Evolutionary conservation across 179 eudicot species (phyloP), one percentile per base, ranked within the genome.

Genomic region (Corrigiola litoralis): DNA sequence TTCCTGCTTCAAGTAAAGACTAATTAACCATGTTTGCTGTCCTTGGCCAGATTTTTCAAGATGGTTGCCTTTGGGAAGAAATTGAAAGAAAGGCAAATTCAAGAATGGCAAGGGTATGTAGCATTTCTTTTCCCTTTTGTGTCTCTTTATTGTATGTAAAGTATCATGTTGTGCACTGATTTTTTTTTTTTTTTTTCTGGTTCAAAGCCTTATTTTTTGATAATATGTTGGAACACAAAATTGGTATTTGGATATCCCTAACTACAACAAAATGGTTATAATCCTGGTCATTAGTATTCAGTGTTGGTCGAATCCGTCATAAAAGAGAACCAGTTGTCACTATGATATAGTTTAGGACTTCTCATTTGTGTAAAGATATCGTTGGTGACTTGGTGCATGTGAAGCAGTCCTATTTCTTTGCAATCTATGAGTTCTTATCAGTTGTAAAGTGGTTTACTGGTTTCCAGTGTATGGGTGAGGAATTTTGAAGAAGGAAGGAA

Each of bases 61-160:
- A 88, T 88, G 95, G 95, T 88, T 73, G 86, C 82, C 20, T 88
- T 88, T 72, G 95, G 92, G 69, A 88, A 88, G 37, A 84, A 83
- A 84, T 56, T 88, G 82, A 85, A 83, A 81, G 89, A 88, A 49
- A 80, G 85, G 73, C 91, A 84, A 65, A 67, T 88, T 47, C 76
- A 83, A 77, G 91, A 84, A 88, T 88, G 91, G 95, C 79, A 80
- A 80, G 76, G 83, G 95, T 88, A 80, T 44, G 84, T 46, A 33
- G 37, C 32, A 25, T 5, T 8, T 11, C 11, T 5, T 21, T 54
- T 37, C 4, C 4, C 10, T 14, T 49, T 24, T 63, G 2, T 62
- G 36, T 73, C 47, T 33, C 23, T 42, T 21, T 41, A 31, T 6
- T 44, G 61, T 53, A 16, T 40, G 47, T 2, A 34, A 23, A 14